Evolutionary conservation across 192 early-diverging fungal species (phyloP), one percentile per base, ranked within the genome.

Genomic region (Coemansia sp.): DNA sequence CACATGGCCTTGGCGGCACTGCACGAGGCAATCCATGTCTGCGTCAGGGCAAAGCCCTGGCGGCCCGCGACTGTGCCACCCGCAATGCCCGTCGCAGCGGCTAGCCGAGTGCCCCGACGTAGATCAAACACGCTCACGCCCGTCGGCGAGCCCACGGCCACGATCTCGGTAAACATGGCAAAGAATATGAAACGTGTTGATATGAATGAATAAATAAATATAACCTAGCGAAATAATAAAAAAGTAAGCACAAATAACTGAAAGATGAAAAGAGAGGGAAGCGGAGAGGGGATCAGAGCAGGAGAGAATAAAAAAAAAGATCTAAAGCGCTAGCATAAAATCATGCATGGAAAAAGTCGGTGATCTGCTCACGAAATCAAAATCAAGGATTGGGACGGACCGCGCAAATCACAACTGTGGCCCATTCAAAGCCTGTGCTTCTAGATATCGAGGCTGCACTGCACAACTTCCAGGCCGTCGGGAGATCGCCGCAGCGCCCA

Each of bases 131-230:
- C 44, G 50, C 68, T 64, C 24, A 75, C 46, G 23, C 72, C 72
- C 50, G 15, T 48, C 26, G 27, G 49, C 1, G 60, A 64, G 23
- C 72, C 72, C 6, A 64, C 57, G 4, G 55, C 49, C 19, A 65
- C 60, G 18, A 60, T 60, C 30, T 75, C 72, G 3, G 65, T 55
- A 42, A 75, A 75, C 72, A 75, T 72, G n/a, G n/a, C n/a, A n/a
- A n/a, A n/a, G n/a, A n/a, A n/a, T n/a, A n/a, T n/a, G n/a, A n/a
- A n/a, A n/a, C n/a, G n/a, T n/a, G n/a, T n/a, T n/a, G n/a, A n/a
- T n/a, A n/a, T n/a, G n/a, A n/a, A n/a, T n/a, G n/a, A n/a, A n/a
- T n/a, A n/a, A n/a, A n/a, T n/a, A n/a, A n/a, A n/a, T n/a, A n/a
- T n/a, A n/a, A n/a, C n/a, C n/a, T n/a, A n/a, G n/a, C n/a, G n/a